Evolutionary conservation across 345 rosid species (phyloP).

Genomic region (Arabis alpina): DNA sequence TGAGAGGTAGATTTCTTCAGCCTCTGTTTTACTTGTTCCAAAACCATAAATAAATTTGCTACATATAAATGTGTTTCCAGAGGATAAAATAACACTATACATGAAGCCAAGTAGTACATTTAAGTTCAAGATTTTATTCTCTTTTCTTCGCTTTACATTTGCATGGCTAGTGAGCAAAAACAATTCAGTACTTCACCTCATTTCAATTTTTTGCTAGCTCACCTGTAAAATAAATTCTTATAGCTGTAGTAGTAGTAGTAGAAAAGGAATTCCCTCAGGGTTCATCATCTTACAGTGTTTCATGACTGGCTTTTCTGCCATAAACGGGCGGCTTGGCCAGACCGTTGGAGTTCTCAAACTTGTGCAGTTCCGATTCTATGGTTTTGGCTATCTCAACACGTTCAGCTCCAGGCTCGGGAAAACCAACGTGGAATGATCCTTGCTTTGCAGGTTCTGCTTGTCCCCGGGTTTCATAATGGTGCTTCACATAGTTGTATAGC

Average conservation of each 20-base stretch:
- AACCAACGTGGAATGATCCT: slow-evolving; percentile 86
- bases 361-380: slow-evolving; percentile 76
- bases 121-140: slow-evolving; percentile 22
- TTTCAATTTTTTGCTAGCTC: slow-evolving; percentile 18
- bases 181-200: slow-evolving; percentile 16
- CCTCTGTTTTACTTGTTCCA: slow-evolving; percentile 14
- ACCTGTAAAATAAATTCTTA: slow-evolving; percentile 15
- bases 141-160: slow-evolving; percentile 30
- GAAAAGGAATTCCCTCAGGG: slow-evolving; percentile 11
- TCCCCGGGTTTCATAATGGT: slow-evolving; percentile 49
- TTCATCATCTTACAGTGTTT: slow-evolving; percentile 16
- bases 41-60: slow-evolving; percentile 11
- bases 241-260: neutral
- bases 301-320: slow-evolving; percentile 28
- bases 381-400: slow-evolving; percentile 67
- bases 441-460: slow-evolving; percentile 64
- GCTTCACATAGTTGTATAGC: slow-evolving; percentile 81
- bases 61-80: neutral
- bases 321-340: slow-evolving; percentile 44
- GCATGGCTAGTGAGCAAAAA: slow-evolving; percentile 25
- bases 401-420: slow-evolving; percentile 69
- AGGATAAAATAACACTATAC: slow-evolving; percentile 36
- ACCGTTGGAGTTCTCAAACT: slow-evolving; percentile 58
- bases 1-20: slow-evolving; percentile 15
- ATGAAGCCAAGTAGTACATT: slow-evolving; percentile 5